Conservation (phyloP, 2,329 filamentous ascomycete species). For the Aspergillus floridensis region DNA sequence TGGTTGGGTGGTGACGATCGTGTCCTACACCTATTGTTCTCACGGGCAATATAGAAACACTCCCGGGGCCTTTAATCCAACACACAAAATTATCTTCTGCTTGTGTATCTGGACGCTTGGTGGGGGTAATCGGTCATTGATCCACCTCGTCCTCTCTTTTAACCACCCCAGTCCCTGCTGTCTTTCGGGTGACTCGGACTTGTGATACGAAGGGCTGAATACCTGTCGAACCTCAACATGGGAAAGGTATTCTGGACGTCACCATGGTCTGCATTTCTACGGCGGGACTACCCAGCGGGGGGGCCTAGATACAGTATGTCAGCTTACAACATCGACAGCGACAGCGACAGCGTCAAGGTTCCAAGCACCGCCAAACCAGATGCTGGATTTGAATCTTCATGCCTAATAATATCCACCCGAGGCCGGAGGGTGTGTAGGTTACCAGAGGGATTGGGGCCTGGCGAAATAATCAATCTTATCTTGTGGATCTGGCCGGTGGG, state of each 20-base stretch:
- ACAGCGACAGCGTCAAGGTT: neutral
- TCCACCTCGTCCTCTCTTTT: neutral
- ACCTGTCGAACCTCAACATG: neutral
- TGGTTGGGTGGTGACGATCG: neutral
- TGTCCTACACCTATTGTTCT: neutral
- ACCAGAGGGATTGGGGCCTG: neutral
- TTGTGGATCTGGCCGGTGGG: slow-evolving; percentile 19
- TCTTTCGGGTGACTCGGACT: neutral
- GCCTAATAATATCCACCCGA: slow-evolving; percentile 1
- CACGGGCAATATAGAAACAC: neutral
- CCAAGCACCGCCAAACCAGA: neutral
- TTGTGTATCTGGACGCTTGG: neutral
- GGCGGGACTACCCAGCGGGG: neutral
- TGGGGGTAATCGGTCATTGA: neutral
- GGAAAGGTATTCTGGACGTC: too few species aligned
- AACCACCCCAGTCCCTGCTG: neutral
- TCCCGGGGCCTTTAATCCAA: neutral
- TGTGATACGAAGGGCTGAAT: neutral
- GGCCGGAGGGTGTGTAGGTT: neutral
- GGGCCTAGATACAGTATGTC: neutral
- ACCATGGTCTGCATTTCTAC: neutral
- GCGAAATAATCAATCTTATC: slow-evolving; percentile 25
- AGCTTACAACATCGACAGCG: neutral
- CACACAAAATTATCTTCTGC: neutral
- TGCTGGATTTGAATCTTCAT: neutral